Conservation (phyloP, 163 green algal genomes). For the Scenedesmus sp. region DNA sequence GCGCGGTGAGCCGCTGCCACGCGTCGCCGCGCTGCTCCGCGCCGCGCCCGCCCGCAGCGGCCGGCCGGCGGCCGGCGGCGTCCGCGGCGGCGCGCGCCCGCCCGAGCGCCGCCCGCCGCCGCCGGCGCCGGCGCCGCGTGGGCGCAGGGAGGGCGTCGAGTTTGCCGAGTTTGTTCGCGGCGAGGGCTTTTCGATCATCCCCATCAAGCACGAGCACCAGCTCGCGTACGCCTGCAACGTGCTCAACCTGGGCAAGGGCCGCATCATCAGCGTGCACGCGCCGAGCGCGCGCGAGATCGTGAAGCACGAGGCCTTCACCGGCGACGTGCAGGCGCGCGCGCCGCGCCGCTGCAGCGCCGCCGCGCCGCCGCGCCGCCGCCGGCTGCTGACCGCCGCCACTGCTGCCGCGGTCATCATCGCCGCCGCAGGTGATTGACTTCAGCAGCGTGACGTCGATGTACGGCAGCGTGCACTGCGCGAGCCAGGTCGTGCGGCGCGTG, state of each 20-base stretch:
- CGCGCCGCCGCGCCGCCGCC: neutral
- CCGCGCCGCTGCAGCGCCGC: neutral
- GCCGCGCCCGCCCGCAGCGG: too few species aligned
- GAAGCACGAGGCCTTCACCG: conserved; percentile 72
- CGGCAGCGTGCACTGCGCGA: conserved; percentile 92
- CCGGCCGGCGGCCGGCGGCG: too few species aligned
- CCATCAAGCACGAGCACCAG: conserved; percentile 86
- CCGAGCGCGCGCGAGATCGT: conserved; percentile 86
- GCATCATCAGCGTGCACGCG: conserved; percentile 89
- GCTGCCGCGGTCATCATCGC: conserved; percentile 32
- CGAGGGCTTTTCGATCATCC: conserved; percentile 94
- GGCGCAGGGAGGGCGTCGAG: conserved; percentile 73
- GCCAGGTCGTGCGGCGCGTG: conserved; percentile 74
- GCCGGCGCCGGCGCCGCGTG: too few species aligned
- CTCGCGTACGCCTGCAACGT: conserved; percentile 96
- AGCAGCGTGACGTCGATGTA: conserved; percentile 97
- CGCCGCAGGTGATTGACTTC: conserved; percentile 81
- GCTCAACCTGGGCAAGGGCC: conserved; percentile 91
- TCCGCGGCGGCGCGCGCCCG: too few species aligned
- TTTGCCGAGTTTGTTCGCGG: conserved; percentile 83
- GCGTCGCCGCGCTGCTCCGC: too few species aligned
- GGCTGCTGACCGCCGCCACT: neutral
- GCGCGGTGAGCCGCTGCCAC: conserved; percentile 45
- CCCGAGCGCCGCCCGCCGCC: too few species aligned
- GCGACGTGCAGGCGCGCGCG: conserved; percentile 49